Percentiles rank a stretch among this genome's conserved stretches.
Evolutionary conservation across 2,329 filamentous ascomycete genomes (phyloP).

Genomic region (Coniochaeta sp.): DNA sequence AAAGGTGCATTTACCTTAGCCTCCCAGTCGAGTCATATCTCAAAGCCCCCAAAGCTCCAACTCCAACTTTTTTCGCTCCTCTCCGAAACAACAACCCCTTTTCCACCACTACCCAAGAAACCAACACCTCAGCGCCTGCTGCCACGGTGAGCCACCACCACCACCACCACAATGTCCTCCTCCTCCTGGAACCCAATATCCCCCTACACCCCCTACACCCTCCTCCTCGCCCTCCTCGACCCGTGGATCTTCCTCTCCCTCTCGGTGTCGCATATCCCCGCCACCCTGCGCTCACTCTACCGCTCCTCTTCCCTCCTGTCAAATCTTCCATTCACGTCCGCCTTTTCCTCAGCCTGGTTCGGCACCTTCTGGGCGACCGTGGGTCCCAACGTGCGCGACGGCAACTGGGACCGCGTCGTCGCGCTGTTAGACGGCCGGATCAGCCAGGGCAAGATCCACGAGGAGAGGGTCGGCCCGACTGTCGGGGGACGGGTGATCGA

Average conservation of each 20-base stretch:
- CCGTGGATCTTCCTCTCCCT: conserved; percentile 48
- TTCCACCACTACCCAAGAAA: too few relatives aligned
- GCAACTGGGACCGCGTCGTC: conserved; percentile 34
- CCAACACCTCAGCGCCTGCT: too few relatives aligned
- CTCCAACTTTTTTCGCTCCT: not conserved
- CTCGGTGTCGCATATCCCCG: conserved; percentile 42
- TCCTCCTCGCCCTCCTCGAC: conserved; percentile 27
- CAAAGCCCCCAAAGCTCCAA: too few relatives aligned
- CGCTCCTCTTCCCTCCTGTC: conserved; percentile 17
- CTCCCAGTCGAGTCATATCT: too few relatives aligned
- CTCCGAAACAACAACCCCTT: not conserved
- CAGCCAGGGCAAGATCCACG: conserved; percentile 25
- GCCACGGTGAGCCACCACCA: too few relatives aligned
- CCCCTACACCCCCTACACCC: not conserved
- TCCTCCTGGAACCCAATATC: not conserved
- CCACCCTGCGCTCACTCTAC: conserved; percentile 38
- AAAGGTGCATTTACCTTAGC: too few relatives aligned
- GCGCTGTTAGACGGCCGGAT: conserved; percentile 48
- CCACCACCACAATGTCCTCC: too few relatives aligned
- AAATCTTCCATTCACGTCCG: conserved; percentile 32
- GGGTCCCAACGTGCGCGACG: conserved; percentile 42
- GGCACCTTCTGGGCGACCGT: conserved; percentile 50
- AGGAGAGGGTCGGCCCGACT: conserved; percentile 18
- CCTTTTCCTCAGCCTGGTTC: conserved; percentile 49
- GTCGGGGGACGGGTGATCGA: conserved; percentile 50